A percentile compares a stretch with the other conserved stretches of the same genome.
Evolutionary conservation across 2,329 filamentous ascomycete genomes (phyloP).

Genomic region (Nemania diffusa): DNA sequence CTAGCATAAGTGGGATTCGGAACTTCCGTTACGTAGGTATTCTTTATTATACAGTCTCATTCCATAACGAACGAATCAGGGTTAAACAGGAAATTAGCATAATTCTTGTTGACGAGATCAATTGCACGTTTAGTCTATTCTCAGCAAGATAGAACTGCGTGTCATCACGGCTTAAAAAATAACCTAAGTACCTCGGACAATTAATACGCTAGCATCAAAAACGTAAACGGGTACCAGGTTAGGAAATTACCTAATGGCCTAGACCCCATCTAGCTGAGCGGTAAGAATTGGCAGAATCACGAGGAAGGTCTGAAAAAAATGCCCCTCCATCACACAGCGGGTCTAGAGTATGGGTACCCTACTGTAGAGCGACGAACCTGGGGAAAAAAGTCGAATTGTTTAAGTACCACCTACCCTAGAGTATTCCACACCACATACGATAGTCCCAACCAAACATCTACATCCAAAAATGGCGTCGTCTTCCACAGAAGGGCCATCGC

Average conservation of each 20-base stretch:
- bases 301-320: slow-evolving; percentile 26
- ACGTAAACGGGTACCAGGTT: not conserved
- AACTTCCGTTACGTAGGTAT: slow-evolving; percentile 3
- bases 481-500: slow-evolving; percentile 39
- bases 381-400: not conserved
- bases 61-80: not conserved
- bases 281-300: slow-evolving; percentile 30
- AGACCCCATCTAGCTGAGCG: slow-evolving; percentile 11
- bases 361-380: not conserved
- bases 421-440: not conserved
- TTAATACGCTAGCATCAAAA: too few species aligned
- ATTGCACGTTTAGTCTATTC: not conserved
- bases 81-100: not conserved
- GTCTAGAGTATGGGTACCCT: not conserved
- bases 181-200: not conserved
- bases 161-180: not conserved
- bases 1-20: not conserved
- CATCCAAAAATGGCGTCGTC: slow-evolving; percentile 23
- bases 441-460: not conserved
- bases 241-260: slow-evolving; percentile 1
- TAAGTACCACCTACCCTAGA: not conserved
- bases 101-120: not conserved
- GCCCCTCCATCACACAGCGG: slow-evolving; percentile 34
- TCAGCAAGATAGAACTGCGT: not conserved
- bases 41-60: not conserved